phyloP scores from a whole-genome alignment of 1,139 yeast species.

The Pichia sp. region DNA sequence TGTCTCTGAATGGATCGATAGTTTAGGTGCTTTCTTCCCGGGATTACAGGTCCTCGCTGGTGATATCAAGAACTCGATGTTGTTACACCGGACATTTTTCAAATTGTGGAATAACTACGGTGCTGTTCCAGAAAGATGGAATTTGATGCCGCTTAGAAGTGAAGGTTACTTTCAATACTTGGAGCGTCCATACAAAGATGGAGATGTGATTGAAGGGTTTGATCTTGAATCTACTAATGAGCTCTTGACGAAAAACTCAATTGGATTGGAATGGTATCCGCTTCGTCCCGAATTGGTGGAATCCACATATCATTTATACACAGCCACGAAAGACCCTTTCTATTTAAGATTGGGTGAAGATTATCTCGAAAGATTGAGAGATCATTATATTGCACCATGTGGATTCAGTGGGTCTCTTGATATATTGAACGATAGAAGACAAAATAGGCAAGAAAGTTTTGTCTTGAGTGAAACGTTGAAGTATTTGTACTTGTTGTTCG shows the following conservation, averaged over 20 bases:
- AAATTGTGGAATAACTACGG: constrained; percentile 82
- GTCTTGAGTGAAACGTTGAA: constrained; percentile 84
- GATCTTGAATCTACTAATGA: constrained; percentile 24
- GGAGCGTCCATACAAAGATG: constrained; percentile 16
- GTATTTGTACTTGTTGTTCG: constrained; percentile 79
- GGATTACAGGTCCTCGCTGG: constrained; percentile 84
- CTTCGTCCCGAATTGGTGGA: constrained; percentile 90
- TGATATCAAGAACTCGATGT: constrained; percentile 62
- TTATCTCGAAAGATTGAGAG: constrained; percentile 53
- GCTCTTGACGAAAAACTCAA: constrained; percentile 30
- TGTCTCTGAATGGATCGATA: constrained; percentile 73
- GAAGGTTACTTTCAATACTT: constrained; percentile 16
- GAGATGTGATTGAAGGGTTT: constrained; percentile 23
- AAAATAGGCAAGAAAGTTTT: constrained; percentile 90
- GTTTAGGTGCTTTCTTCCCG: constrained; percentile 85
- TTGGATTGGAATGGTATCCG: constrained; percentile 86
- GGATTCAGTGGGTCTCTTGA: constrained; percentile 84
- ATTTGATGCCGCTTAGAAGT: constrained; percentile 34
- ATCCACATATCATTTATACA: constrained; percentile 77
- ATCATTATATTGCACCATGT: constrained; percentile 57
- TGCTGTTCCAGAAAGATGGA: constrained; percentile 90
- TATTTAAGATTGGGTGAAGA: constrained; percentile 73
- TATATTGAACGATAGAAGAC: constrained; percentile 57
- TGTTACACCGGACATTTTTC: constrained; percentile 60
- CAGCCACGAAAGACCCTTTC: constrained; percentile 86